Evolutionary conservation across 805 yeast genomes (phyloP).

Genomic region (Kluyveromyces dobzhanskii): DNA sequence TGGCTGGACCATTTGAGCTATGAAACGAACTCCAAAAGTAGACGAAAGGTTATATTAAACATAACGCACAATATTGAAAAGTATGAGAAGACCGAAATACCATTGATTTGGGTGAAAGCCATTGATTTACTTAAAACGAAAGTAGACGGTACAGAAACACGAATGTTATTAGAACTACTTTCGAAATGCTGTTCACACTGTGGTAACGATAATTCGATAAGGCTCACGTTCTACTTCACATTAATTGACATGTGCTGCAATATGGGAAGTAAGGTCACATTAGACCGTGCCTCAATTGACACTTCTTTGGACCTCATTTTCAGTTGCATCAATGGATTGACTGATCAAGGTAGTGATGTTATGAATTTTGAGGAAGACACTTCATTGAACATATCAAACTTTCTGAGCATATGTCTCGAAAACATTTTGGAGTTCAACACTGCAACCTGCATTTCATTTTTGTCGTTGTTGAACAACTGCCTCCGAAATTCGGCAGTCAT

Average conservation of each 20-base stretch:
- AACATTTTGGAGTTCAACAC: not conserved
- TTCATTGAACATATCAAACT: not conserved
- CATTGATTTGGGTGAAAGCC: constrained; percentile 71
- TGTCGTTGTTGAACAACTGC: constrained; percentile 1
- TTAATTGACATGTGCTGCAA: constrained; percentile 39
- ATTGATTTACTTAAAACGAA: constrained; percentile 40
- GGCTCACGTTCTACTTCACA: constrained; percentile 52
- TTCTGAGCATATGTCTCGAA: not conserved
- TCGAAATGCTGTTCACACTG: constrained; percentile 46
- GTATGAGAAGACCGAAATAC: constrained; percentile 48
- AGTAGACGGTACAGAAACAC: constrained; percentile 21
- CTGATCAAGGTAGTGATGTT: constrained; percentile 2
- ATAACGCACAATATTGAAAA: constrained; percentile 44
- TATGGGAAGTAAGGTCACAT: constrained; percentile 8
- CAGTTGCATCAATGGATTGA: constrained; percentile 31
- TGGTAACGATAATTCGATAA: constrained; percentile 36
- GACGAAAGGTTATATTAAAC: constrained; percentile 44
- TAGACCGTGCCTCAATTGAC: constrained; percentile 26
- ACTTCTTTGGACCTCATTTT: constrained; percentile 46
- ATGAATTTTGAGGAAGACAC: not conserved
- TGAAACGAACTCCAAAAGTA: constrained; percentile 6
- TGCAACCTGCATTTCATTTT: not conserved
- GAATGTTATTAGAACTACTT: constrained; percentile 36
- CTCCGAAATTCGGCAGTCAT: constrained; percentile 1
- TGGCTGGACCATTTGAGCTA: not conserved